Evolutionary conservation across 2,329 filamentous ascomycete genomes (phyloP), one percentile per base, ranked within the genome.

Genomic region (Fusarium decemcellulare): DNA sequence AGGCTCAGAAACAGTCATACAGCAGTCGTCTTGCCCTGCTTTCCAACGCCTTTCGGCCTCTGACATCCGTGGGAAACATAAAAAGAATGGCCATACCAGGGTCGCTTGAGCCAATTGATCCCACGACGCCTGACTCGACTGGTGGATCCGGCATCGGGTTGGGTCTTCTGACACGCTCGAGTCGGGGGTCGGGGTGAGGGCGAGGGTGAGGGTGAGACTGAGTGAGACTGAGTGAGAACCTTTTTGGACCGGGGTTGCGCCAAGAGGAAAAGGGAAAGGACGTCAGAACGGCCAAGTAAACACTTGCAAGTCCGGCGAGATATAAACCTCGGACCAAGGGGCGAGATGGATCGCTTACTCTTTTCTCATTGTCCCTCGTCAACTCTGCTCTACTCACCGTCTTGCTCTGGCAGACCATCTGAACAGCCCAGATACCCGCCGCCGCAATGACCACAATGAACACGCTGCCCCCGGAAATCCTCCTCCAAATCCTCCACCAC

Each of bases 391-490:
- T 18, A 16, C 11, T 54, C 46, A 23, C 14, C 32, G 9, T 15
- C 42, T 43, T 8, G 9, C 16, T 36, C 23, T 34, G 18, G 23
- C 23, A n/a, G n/a, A n/a, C n/a, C n/a, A n/a, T n/a, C n/a, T n/a
- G n/a, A n/a, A n/a, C n/a, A n/a, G n/a, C n/a, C n/a, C n/a, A n/a
- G n/a, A 57, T 44, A 51, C 36, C 29, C 40, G 23, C 40, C 57
- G 23, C 30, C 57, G 29, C 32, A 44, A 15, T 44, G 14, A 36
- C 29, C 55, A 72, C 48, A 57, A 83, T 79, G 76, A 61, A 76
- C 57, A 70, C 67, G 2, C 75, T 80, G 15, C 78, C 79, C 12
- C 40, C 72, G 14, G 77, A 80, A 54, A 59, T 80, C 52, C 51
- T 80, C 60, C 44, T 63, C 47, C 69, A 75, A 30, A 77, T 80